phyloP scores from a whole-genome alignment of 1,284 basidiomycete genomes.

The Lentinus polychrous region DNA sequence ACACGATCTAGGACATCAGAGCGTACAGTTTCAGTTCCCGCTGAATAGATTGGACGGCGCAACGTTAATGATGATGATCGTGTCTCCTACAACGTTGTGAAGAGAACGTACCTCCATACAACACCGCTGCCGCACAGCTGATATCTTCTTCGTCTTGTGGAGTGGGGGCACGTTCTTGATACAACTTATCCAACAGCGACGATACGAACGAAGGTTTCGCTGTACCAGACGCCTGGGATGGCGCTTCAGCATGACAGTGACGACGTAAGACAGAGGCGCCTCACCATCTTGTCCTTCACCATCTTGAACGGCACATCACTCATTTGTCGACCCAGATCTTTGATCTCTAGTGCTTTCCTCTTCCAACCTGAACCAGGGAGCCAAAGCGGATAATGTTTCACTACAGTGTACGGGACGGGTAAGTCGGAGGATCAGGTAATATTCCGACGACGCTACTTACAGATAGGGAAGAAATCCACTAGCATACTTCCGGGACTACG shows the following conservation, averaged over 20 bases:
- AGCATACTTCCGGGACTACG: slow-evolving; percentile 16
- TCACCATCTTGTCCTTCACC: slow-evolving; percentile 20
- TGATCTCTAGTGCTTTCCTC: slow-evolving; percentile 14
- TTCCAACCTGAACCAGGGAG: slow-evolving; percentile 23
- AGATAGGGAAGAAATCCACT: slow-evolving; percentile 19
- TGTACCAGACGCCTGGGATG: slow-evolving; percentile 15
- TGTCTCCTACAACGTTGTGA: not conserved
- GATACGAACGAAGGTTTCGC: slow-evolving; percentile 19
- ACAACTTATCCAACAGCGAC: slow-evolving; percentile 15
- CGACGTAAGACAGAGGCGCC: not conserved
- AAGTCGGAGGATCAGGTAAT: not conserved
- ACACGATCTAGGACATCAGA: not conserved
- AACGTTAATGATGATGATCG: not conserved
- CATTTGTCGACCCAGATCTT: slow-evolving; percentile 13
- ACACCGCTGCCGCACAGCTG: slow-evolving; percentile 17
- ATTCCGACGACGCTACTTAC: slow-evolving; percentile 5
- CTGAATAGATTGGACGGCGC: slow-evolving; percentile 6
- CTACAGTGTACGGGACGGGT: slow-evolving; percentile 8
- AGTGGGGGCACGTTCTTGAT: slow-evolving; percentile 10
- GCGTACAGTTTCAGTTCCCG: slow-evolving; percentile 19
- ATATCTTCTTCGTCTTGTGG: slow-evolving; percentile 19
- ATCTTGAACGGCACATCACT: slow-evolving; percentile 20
- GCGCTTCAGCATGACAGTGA: not conserved
- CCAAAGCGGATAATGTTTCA: slow-evolving; percentile 20
- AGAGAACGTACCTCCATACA: slow-evolving; percentile 18